Evolutionary conservation across 2,329 filamentous ascomycete species (phyloP).

Genomic region (Thermoascus crustaceus): DNA sequence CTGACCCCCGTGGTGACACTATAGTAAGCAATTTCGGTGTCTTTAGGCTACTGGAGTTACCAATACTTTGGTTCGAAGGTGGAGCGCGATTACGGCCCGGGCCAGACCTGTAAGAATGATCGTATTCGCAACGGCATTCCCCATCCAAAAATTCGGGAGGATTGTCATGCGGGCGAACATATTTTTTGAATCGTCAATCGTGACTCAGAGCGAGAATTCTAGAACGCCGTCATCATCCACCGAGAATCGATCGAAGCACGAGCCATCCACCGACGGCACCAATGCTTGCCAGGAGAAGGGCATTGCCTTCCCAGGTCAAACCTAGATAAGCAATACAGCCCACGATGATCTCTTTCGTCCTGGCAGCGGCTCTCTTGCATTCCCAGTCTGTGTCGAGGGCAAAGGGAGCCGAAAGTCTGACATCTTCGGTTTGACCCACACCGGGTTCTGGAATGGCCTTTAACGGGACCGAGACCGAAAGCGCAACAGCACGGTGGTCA

Average conservation of each 20-base stretch:
- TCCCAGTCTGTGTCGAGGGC: slow-evolving; percentile 51
- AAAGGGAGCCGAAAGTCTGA: slow-evolving; percentile 46
- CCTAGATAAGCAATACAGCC: slow-evolving; percentile 50
- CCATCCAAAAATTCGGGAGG: too few species aligned
- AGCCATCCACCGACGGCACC: slow-evolving; percentile 35
- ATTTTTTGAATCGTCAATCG: not conserved
- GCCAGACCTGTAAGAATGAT: too few species aligned
- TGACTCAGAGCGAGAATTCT: not conserved
- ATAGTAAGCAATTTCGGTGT: too few species aligned
- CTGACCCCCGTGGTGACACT: too few species aligned
- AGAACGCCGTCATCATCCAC: slow-evolving; percentile 10
- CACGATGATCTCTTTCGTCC: slow-evolving; percentile 51
- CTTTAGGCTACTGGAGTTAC: too few species aligned
- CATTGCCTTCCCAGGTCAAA: slow-evolving; percentile 40
- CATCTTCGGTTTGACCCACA: slow-evolving; percentile 23
- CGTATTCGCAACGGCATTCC: too few species aligned
- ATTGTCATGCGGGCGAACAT: too few species aligned
- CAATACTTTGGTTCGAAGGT: too few species aligned
- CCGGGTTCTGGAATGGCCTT: slow-evolving; percentile 28
- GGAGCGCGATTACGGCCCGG: too few species aligned
- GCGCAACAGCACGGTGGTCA: slow-evolving; percentile 77
- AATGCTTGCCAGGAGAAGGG: slow-evolving; percentile 32
- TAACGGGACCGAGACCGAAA: slow-evolving; percentile 61
- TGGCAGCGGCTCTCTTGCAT: slow-evolving; percentile 44
- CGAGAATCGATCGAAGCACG: slow-evolving; percentile 30